phyloP scores from a whole-genome alignment of 176 grass and related monocot species.

The Hyparrhenia diplandra region DNA sequence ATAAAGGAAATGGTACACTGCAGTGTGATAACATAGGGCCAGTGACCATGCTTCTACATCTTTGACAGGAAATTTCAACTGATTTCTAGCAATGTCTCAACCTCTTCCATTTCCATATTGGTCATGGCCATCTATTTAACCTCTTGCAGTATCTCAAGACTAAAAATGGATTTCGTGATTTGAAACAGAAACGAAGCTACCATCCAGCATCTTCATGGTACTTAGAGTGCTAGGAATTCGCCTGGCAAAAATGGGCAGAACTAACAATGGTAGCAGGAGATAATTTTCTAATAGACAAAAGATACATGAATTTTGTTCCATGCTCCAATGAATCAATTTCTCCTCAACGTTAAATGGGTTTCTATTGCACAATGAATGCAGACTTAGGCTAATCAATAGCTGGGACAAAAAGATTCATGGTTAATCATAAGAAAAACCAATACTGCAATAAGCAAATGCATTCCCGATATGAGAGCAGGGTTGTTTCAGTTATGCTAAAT shows the following conservation, averaged over 20 bases:
- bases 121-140: background rate
- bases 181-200: background rate
- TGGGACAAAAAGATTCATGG: too few relatives aligned
- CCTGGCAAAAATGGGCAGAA: background rate
- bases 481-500: constrained; percentile 1
- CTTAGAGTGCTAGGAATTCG: background rate
- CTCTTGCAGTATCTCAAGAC: background rate
- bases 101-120: background rate
- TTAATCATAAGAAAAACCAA: too few relatives aligned
- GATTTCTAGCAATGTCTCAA: background rate
- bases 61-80: background rate
- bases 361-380: background rate
- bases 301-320: background rate
- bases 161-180: background rate
- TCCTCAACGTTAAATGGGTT: background rate
- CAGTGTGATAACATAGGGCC: background rate
- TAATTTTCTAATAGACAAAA: background rate
- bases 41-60: background rate
- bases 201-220: background rate
- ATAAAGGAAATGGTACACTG: background rate
- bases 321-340: background rate
- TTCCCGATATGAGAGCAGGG: background rate
- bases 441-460: background rate
- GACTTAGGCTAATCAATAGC: background rate
- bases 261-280: background rate